Conservation (phyloP, 345 rosid genomes). For the Cardiospermum halicacabum region DNA sequence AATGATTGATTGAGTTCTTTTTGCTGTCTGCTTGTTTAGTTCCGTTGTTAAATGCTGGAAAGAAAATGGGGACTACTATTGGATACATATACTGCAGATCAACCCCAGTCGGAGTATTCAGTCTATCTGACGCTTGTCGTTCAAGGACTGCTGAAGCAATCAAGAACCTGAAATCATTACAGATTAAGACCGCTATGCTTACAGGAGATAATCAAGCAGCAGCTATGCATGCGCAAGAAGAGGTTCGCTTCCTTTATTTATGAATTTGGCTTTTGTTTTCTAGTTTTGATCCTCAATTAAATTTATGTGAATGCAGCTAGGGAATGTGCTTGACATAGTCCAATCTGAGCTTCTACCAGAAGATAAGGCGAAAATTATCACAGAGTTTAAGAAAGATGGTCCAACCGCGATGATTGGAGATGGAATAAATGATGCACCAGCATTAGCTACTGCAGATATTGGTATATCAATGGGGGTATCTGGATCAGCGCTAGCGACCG, state of each 20-base stretch:
- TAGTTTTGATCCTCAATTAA: neutral
- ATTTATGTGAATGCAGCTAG: constrained; percentile 38
- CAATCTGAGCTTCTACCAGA: constrained; percentile 76
- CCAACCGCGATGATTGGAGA: constrained; percentile 83
- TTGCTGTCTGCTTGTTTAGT: constrained; percentile 19
- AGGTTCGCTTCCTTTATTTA: constrained; percentile 49
- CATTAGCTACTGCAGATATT: constrained; percentile 80
- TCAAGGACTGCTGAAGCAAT: constrained; percentile 67
- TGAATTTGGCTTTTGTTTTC: neutral
- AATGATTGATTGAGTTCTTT: neutral
- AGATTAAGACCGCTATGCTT: constrained; percentile 64
- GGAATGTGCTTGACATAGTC: constrained; percentile 49
- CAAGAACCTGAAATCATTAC: constrained; percentile 46
- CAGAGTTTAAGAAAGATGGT: constrained; percentile 50
- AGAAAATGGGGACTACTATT: constrained; percentile 44
- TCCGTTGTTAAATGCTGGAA: constrained; percentile 28
- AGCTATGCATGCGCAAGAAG: constrained; percentile 69
- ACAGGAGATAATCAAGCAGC: constrained; percentile 77
- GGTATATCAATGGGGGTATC: constrained; percentile 96
- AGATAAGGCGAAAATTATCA: constrained; percentile 56
- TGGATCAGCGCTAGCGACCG: constrained; percentile 81
- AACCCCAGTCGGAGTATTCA: constrained; percentile 45
- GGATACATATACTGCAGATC: constrained; percentile 59
- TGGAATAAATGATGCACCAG: constrained; percentile 91
- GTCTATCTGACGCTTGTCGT: constrained; percentile 73